phyloP scores from a whole-genome alignment of 345 rosid species.

The Aquilaria sinensis region DNA sequence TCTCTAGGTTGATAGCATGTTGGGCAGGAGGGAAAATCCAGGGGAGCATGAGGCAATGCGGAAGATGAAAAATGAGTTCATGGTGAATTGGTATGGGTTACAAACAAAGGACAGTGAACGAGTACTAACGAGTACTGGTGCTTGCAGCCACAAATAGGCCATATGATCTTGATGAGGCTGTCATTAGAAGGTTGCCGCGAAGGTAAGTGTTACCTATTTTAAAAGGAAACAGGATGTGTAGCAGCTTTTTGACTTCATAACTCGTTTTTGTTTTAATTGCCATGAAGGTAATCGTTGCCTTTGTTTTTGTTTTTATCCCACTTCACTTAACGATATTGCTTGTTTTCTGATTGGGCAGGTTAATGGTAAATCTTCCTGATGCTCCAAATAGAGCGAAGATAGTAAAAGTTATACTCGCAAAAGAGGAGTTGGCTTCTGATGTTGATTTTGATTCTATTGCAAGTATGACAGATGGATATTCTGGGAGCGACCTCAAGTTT shows the following conservation, averaged over 20 bases:
- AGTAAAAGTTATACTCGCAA: conserved; percentile 65
- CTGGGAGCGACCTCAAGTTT: conserved; percentile 95
- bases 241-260: not conserved
- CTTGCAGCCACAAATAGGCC: conserved; percentile 97
- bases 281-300: not conserved
- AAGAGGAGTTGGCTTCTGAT: conserved; percentile 74
- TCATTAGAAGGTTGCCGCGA: conserved; percentile 82
- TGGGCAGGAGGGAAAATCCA: conserved; percentile 81
- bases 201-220: conserved; percentile 29
- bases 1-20: conserved; percentile 88
- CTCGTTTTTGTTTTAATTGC: not conserved
- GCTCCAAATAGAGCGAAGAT: conserved; percentile 77
- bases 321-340: not conserved
- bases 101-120: conserved; percentile 78
- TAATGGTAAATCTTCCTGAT: conserved; percentile 92
- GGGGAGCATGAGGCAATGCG: conserved; percentile 92
- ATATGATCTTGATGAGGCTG: conserved; percentile 97
- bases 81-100: conserved; percentile 92
- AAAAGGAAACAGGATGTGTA: not conserved
- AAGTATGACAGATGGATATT: conserved; percentile 78
- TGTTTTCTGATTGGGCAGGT: conserved; percentile 27
- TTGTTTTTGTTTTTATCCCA: not conserved
- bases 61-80: conserved; percentile 93
- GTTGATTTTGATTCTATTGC: conserved; percentile 72
- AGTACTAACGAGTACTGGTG: conserved; percentile 80